Conservation (phyloP, 2,329 filamentous ascomycete genomes). For the Aspergillus japonicus region DNA sequence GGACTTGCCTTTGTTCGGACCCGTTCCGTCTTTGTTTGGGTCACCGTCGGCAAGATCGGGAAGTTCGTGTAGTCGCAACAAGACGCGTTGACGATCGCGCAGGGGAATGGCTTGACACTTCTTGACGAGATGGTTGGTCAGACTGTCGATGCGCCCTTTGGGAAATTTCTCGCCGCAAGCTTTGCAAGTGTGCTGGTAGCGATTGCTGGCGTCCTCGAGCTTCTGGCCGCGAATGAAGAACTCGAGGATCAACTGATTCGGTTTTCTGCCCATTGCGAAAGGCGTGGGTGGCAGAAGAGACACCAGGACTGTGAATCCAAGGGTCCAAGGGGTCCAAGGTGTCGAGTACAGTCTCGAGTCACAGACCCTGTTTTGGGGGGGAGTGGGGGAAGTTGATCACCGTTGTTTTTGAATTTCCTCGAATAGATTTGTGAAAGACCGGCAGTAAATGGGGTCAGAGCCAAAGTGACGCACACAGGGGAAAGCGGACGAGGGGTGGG, state of each 20-base stretch:
- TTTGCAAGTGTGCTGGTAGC: constrained; percentile 89
- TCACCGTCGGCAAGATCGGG: constrained; percentile 51
- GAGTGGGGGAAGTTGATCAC: neutral
- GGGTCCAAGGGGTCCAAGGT: neutral
- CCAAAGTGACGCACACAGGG: constrained; percentile 17
- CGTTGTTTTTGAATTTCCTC: neutral
- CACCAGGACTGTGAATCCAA: constrained; percentile 7
- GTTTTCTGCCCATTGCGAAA: constrained; percentile 72
- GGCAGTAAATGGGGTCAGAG: neutral
- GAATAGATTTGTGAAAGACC: neutral
- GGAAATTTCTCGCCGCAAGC: constrained; percentile 84
- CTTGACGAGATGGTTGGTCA: constrained; percentile 79
- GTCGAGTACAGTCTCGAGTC: neutral
- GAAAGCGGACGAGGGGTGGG: constrained; percentile 9
- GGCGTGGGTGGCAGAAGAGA: constrained; percentile 16
- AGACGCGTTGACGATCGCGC: constrained; percentile 71
- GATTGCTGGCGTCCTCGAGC: constrained; percentile 83
- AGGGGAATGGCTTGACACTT: constrained; percentile 78
- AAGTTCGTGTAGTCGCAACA: constrained; percentile 70
- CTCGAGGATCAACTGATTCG: constrained; percentile 79
- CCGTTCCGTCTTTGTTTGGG: constrained; percentile 40
- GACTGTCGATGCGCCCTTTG: constrained; percentile 80
- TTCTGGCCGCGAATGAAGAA: constrained; percentile 87
- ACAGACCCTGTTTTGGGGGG: neutral
- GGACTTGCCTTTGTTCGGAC: constrained; percentile 36